Evolutionary conservation across 106 monocot genomes (phyloP).

Genomic region (Platanthera guangdongensis): DNA sequence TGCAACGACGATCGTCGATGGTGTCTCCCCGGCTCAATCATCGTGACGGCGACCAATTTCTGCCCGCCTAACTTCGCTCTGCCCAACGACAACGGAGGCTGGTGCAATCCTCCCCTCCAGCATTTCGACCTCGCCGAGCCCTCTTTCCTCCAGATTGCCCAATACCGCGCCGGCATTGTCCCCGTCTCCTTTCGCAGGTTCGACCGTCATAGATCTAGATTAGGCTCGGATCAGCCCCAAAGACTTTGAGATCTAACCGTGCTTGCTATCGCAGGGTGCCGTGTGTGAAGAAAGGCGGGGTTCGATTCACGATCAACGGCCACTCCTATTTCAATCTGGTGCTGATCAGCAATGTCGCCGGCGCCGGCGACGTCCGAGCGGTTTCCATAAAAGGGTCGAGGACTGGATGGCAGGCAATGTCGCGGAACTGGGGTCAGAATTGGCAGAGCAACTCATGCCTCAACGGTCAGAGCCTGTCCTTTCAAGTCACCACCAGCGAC

Average conservation of each 20-base stretch:
- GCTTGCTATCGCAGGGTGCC: constrained; percentile 22
- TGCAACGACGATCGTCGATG: constrained; percentile 33
- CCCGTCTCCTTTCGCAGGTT: constrained; percentile 38
- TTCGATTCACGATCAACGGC: constrained; percentile 65
- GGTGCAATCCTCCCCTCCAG: constrained; percentile 57
- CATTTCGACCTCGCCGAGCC: constrained; percentile 53
- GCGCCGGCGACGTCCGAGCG: constrained; percentile 58
- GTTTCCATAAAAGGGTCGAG: constrained; percentile 58
- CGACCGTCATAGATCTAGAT: not conserved
- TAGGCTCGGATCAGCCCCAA: too few species aligned
- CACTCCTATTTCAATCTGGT: constrained; percentile 82
- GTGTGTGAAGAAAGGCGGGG: constrained; percentile 63
- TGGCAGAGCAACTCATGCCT: constrained; percentile 81
- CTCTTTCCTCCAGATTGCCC: constrained; percentile 44
- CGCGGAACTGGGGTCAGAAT: constrained; percentile 79
- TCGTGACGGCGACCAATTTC: constrained; percentile 50
- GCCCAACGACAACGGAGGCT: constrained; percentile 45
- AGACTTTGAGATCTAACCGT: not conserved
- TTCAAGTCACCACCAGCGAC: constrained; percentile 77
- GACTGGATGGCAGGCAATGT: constrained; percentile 63
- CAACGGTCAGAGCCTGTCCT: constrained; percentile 61
- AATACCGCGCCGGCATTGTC: constrained; percentile 39
- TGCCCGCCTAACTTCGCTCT: constrained; percentile 44
- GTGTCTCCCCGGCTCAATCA: constrained; percentile 37
- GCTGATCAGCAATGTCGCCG: constrained; percentile 60